A percentile compares a stretch with the other conserved stretches of the same genome.
phyloP scores from a whole-genome alignment of 2,329 filamentous ascomycete genomes.

The Coniella vitis region DNA sequence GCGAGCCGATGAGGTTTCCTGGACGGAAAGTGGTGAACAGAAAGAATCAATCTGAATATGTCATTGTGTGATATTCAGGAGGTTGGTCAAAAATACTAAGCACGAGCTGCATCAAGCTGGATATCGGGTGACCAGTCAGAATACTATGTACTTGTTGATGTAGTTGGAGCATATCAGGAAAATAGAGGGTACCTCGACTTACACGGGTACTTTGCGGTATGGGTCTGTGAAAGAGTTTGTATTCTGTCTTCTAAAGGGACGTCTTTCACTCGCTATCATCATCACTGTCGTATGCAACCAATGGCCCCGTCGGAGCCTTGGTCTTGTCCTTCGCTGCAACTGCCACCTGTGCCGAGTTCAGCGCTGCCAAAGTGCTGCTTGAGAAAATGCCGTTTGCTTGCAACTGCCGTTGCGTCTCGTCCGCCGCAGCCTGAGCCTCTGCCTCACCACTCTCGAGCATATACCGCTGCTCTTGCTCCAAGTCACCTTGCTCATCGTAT shows the following conservation, averaged over 20 bases:
- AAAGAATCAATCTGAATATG: too few species aligned
- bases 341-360: slow-evolving; percentile 53
- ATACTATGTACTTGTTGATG: too few species aligned
- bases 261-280: slow-evolving; percentile 32
- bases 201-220: too few species aligned
- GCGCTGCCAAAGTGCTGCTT: slow-evolving; percentile 69
- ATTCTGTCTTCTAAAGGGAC: neutral
- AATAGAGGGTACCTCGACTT: too few species aligned
- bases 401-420: slow-evolving; percentile 29
- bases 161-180: too few species aligned
- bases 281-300: slow-evolving; percentile 88
- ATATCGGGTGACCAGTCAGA: too few species aligned
- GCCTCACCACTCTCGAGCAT: slow-evolving; percentile 52
- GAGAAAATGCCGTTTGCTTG: slow-evolving; percentile 66
- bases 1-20: too few species aligned
- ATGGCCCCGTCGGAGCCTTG: slow-evolving; percentile 53
- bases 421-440: slow-evolving; percentile 32
- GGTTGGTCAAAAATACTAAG: too few species aligned
- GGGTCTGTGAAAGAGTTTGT: too few species aligned
- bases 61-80: too few species aligned
- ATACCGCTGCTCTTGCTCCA: slow-evolving; percentile 54
- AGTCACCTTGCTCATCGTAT: slow-evolving; percentile 35
- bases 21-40: too few species aligned
- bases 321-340: slow-evolving; percentile 48
- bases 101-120: too few species aligned